Percentiles rank a stretch among this genome's conserved stretches.
phyloP scores from a whole-genome alignment of 2,329 filamentous ascomycete species.

The Iodosphaeria phyllophila region DNA sequence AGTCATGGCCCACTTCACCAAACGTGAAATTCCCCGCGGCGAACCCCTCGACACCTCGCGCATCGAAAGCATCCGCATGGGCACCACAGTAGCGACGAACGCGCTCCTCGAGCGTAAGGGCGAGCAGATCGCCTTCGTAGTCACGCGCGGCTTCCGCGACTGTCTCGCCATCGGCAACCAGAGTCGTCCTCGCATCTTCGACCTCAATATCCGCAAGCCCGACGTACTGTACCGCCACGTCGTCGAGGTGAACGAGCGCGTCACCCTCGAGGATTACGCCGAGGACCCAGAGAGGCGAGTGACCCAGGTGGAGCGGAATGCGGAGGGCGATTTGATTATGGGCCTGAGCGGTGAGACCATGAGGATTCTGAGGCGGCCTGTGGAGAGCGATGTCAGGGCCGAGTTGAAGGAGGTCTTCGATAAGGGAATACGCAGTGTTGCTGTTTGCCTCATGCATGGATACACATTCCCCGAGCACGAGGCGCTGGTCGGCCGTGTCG shows the following conservation, averaged over 20 bases:
- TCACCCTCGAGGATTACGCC: constrained; percentile 81
- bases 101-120: constrained; percentile 80
- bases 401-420: constrained; percentile 51
- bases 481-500: constrained; percentile 55
- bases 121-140: constrained; percentile 71
- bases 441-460: constrained; percentile 80
- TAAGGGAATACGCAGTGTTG: constrained; percentile 59
- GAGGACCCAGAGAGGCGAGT: constrained; percentile 55
- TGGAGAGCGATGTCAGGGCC: constrained; percentile 32
- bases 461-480: constrained; percentile 87
- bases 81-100: constrained; percentile 87
- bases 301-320: constrained; percentile 33
- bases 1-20: constrained; percentile 59
- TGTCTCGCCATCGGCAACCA: constrained; percentile 84
- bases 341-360: constrained; percentile 61
- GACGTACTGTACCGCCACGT: constrained; percentile 74
- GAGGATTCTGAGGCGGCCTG: constrained; percentile 45
- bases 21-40: constrained; percentile 60
- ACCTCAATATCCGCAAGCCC: constrained; percentile 70
- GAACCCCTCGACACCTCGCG: constrained; percentile 61
- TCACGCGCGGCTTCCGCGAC: constrained; percentile 76
- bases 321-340: constrained; percentile 39
- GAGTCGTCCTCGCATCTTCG: constrained; percentile 76
- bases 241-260: constrained; percentile 77
- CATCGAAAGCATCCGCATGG: constrained; percentile 89